These are phyloP conservation scores for Gracilaria gracilis DNA, from an alignment of 23 red algal genomes.

Conservation along the genomic window DNA sequence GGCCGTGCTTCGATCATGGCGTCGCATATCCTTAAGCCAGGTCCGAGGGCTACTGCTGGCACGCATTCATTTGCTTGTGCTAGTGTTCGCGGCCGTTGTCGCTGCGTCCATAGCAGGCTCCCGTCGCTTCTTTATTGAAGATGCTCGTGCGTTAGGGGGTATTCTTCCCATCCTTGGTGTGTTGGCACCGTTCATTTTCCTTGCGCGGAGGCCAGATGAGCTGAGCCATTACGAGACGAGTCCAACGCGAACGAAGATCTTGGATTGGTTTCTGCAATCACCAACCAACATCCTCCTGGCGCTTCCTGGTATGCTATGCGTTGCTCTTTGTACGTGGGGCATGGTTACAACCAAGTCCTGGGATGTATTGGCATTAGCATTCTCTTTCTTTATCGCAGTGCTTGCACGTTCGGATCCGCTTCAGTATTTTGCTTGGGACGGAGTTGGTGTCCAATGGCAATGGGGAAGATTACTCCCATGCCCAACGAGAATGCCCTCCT, in stretches of 20 bases:
- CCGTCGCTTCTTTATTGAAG: conserved; percentile 30
- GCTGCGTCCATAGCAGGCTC: not conserved
- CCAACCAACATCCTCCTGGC: conserved; percentile 26
- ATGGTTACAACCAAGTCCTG: conserved; percentile 41
- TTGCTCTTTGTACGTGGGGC: conserved; percentile 40
- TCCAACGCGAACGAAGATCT: conserved; percentile 34
- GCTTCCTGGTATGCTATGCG: conserved; percentile 21
- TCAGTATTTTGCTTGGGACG: conserved; percentile 46
- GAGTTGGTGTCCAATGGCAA: conserved; percentile 27
- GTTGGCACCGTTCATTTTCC: conserved; percentile 41
- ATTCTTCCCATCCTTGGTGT: conserved; percentile 44
- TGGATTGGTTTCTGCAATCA: conserved; percentile 43
- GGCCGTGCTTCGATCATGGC: conserved; percentile 36
- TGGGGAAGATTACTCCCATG: conserved; percentile 46
- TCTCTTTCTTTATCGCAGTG: conserved; percentile 34
- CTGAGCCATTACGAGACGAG: not conserved
- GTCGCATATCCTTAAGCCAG: conserved; percentile 33
- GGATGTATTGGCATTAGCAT: conserved; percentile 42
- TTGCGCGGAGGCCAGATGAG: conserved; percentile 26
- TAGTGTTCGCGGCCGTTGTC: conserved; percentile 10
- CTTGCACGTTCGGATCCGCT: conserved; percentile 34
- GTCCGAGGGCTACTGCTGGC: conserved; percentile 24
- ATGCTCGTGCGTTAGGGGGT: conserved; percentile 35
- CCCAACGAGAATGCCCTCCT: conserved; percentile 16
- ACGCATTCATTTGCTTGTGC: conserved; percentile 31